Evolutionary conservation across 805 yeast species (phyloP), one percentile per base, ranked within the genome.

Genomic region (Sugiyamaella smithiae): DNA sequence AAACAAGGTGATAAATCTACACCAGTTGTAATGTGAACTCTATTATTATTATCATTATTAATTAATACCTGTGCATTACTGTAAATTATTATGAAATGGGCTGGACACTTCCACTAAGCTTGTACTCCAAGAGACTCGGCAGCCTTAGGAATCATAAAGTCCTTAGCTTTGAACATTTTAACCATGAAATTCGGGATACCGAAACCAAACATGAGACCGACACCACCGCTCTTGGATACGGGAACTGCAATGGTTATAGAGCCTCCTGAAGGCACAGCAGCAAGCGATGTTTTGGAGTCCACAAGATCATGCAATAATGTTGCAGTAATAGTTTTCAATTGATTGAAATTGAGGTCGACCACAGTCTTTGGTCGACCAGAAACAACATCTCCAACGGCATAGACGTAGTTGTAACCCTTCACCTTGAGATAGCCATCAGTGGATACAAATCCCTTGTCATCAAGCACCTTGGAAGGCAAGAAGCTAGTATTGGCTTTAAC

Each of bases 381-480:
- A 4, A 48, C 29, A 26, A 57, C 45, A 38, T 57, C 61, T 3
- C 61, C 61, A 12, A 49, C 19, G 16, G 53, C 58, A 37, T 46
- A 52, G 5, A 44, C 57, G 20, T 47, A 40, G 11, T 28, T 23
- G 24, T 19, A 22, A 19, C 51, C 52, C 37, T 52, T 43, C 31
- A 56, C 52, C 8, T 53, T 25, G 19, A 57, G 44, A 25, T 52
- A 25, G 12, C 29, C 37, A 26, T 57, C 58, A 9, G 53, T 48
- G 9, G 22, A 17, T 7, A 57, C 48, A 26, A 23, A 52, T 5
- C 58, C 57, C 19, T 40, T 32, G 8, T 43, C 31, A 33, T 56
- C 55, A 3, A 50, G 50, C 17, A 48, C 40, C 9, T 17, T 4
- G 2, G 32, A 14, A 11, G 31, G 36, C 12, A 57, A 38, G 46